Percentiles rank a stretch among this genome's conserved stretches.
Evolutionary conservation across 2,329 filamentous ascomycete species (phyloP).

Genomic region (Coleophoma crateriformis): DNA sequence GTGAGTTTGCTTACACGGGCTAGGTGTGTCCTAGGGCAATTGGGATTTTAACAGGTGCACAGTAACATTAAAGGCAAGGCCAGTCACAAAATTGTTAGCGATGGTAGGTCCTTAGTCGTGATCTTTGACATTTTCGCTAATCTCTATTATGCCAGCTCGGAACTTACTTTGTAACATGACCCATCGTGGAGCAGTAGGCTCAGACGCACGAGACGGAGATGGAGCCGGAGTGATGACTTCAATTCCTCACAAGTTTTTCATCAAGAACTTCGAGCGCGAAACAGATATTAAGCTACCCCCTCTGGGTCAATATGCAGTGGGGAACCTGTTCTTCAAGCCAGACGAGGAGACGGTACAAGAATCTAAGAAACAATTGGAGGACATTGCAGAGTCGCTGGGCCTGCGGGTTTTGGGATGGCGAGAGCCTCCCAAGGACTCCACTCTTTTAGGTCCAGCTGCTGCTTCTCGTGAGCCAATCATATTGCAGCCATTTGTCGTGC

Average conservation of each 20-base stretch:
- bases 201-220: conserved; percentile 95
- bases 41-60: conserved; percentile 1
- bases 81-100: conserved; percentile 97
- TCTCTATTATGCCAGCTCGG: conserved; percentile 53
- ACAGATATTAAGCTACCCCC: conserved; percentile 82
- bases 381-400: conserved; percentile 81
- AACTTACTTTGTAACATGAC: conserved; percentile 99
- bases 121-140: conserved; percentile 16
- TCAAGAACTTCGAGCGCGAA: conserved; percentile 96
- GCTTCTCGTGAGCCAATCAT: conserved; percentile 92
- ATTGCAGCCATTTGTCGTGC: conserved; percentile 89
- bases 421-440: conserved; percentile 90
- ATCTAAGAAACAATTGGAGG: conserved; percentile 89
- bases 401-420: conserved; percentile 93
- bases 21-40: too few relatives aligned
- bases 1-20: conserved; percentile 44
- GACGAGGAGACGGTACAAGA: conserved; percentile 84
- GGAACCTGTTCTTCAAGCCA: conserved; percentile 98
- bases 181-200: conserved; percentile 96
- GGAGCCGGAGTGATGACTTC: conserved; percentile 99
- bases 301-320: conserved; percentile 89
- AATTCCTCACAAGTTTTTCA: conserved; percentile 95
- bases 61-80: conserved; percentile 96
- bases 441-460: conserved; percentile 85
- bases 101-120: conserved; percentile 56